These are phyloP conservation scores for Pedinophyceae sp. DNA, from an alignment of 139 green algal species.

Conservation along the genomic window DNA sequence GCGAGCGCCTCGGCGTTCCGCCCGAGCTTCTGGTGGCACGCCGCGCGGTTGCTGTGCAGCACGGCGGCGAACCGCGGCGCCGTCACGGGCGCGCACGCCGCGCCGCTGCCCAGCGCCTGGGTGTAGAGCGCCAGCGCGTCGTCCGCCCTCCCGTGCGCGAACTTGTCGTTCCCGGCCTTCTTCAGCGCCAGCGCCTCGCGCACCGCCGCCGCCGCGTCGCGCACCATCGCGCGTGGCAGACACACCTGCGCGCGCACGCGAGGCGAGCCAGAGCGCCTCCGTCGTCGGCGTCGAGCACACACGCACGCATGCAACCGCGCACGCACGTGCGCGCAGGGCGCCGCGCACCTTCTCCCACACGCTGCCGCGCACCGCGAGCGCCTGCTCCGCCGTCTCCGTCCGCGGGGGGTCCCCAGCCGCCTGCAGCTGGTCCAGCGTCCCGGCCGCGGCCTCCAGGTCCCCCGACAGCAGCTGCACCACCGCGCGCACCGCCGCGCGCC, in stretches of 20 bases:
- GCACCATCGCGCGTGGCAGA: too few relatives aligned
- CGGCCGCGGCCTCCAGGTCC: constrained; percentile 3
- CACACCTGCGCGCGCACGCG: too few relatives aligned
- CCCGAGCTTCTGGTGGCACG: constrained; percentile 31
- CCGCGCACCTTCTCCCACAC: too few relatives aligned
- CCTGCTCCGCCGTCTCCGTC: too few relatives aligned
- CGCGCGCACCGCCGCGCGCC: too few relatives aligned
- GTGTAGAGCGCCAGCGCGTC: constrained; percentile 30
- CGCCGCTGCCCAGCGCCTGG: constrained; percentile 13
- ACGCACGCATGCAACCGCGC: too few relatives aligned
- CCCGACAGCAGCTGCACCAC: neutral
- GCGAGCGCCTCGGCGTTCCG: constrained; percentile 37
- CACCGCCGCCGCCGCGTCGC: constrained; percentile 2
- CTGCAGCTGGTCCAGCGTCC: neutral
- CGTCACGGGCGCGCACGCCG: too few relatives aligned
- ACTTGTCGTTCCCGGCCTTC: constrained; percentile 39
- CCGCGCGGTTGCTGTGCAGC: constrained; percentile 61
- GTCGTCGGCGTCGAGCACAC: too few relatives aligned
- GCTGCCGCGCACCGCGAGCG: too few relatives aligned
- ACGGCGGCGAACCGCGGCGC: constrained; percentile 50
- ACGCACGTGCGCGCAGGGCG: too few relatives aligned
- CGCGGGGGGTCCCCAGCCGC: too few relatives aligned
- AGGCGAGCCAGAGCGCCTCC: too few relatives aligned
- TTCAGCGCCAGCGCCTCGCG: constrained; percentile 13
- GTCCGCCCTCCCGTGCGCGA: constrained; percentile 6